phyloP scores from a whole-genome alignment of 1,284 basidiomycete species.

The Rhodotorula sp. region DNA sequence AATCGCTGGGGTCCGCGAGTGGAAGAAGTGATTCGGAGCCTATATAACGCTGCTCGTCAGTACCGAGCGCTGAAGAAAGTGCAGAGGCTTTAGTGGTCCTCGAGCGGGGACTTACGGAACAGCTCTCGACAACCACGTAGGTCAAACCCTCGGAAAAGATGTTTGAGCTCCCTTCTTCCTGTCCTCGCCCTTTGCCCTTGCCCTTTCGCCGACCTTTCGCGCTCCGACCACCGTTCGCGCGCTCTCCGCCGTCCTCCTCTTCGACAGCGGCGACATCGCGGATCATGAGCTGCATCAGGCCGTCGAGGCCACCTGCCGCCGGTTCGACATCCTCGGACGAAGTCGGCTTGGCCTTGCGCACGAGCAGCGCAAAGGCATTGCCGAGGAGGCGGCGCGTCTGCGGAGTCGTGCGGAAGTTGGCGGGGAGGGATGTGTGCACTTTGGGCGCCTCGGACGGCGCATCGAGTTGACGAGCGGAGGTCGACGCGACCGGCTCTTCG shows the following conservation, averaged over 20 bases:
- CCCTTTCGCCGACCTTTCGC: conserved; percentile 31
- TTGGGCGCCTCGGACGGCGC: neutral
- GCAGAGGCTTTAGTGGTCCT: too few species aligned
- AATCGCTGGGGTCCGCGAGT: conserved; percentile 39
- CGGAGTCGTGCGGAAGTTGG: conserved; percentile 40
- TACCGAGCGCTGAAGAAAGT: rapidly evolving
- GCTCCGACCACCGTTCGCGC: conserved; percentile 19
- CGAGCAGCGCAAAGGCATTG: conserved; percentile 43
- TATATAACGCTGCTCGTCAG: conserved; percentile 1
- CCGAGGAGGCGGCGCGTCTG: conserved; percentile 44
- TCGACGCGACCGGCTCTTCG: conserved; percentile 27
- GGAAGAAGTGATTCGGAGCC: conserved; percentile 40
- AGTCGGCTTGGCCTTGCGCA: conserved; percentile 37
- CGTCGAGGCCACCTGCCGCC: conserved; percentile 15
- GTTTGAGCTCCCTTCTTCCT: conserved; percentile 39
- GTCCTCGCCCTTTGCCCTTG: conserved; percentile 37
- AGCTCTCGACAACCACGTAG: conserved; percentile 40
- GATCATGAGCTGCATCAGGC: conserved; percentile 26
- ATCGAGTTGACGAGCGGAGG: conserved; percentile 15
- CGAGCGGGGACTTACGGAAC: conserved; percentile 18
- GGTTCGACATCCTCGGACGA: conserved; percentile 3
- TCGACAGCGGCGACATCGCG: conserved; percentile 25
- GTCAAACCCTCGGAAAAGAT: conserved; percentile 39
- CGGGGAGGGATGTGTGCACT: conserved; percentile 12
- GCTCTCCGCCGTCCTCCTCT: conserved; percentile 20